Evolutionary conservation across 768 basidiomycete species (phyloP), one percentile per base, ranked within the genome.

Genomic region (Austroboletus eburneus): DNA sequence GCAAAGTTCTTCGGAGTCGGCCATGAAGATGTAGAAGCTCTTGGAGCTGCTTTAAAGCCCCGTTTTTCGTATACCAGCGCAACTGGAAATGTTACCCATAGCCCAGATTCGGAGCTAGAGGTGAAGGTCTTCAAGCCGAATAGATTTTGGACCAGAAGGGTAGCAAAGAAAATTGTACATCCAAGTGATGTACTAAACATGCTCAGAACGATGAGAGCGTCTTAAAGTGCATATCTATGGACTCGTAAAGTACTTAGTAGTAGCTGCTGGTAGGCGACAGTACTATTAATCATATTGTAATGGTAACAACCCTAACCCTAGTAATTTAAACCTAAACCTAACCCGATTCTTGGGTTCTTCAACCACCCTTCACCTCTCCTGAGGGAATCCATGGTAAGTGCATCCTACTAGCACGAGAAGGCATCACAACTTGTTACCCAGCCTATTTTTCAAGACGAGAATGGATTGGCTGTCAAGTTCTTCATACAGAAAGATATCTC

Each of bases 401-500:
- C 22, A 22, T 41, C 41, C 24, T 37, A 20, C 5, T 33, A 18
- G 24, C 16, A 25, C 21, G 9, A 43, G 12, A 27, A 33, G 35
- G 29, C 30, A 39, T 56, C 45, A 46, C 39, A 21, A 45, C 27
- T 10, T 29, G 22, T 30, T n/a, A 2, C 36, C 24, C 49, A 87
- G 84, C 79, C 81, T 39, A 80, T 88, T 48, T 89, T 89, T 46
- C 84, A 87, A 62, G 86, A 86, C 55, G 63, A 56, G 51, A 78
- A 75, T 57, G 81, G 81, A 32, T 64, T 85, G 42, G 77, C 85
- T 3, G 67, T 87, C 73, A 91, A 90, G 59, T 91, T 91, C 61
- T 91, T 90, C 63, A 77, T 91, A 17, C 87, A 90, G 59, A 87
- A 86, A 58, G 87, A 90, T 62, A 71, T 91, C 9, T 66, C 78